phyloP scores from a whole-genome alignment of 2,329 filamentous ascomycete species.

The Samsoniella hepiali region DNA sequence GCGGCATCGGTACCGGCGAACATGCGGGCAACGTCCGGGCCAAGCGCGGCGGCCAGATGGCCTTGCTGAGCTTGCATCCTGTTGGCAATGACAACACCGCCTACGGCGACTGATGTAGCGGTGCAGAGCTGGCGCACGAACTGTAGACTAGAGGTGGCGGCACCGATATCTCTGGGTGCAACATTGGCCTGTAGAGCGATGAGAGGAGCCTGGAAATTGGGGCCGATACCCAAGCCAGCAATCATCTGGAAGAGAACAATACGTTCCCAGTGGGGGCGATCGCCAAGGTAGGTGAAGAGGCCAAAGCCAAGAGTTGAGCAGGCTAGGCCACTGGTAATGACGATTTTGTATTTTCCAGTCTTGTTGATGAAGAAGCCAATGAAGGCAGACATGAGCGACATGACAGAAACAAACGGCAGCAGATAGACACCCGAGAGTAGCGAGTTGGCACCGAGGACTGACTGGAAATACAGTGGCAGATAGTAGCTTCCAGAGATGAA shows the following conservation, averaged over 20 bases:
- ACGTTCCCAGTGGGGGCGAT: slow-evolving; percentile 52
- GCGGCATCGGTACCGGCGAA: slow-evolving; percentile 60
- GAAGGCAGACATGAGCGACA: slow-evolving; percentile 60
- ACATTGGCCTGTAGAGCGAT: slow-evolving; percentile 65
- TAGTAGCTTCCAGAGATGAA: slow-evolving; percentile 80
- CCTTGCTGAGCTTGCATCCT: slow-evolving; percentile 57
- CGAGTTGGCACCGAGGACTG: slow-evolving; percentile 64
- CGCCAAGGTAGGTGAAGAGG: slow-evolving; percentile 58
- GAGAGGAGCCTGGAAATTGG: slow-evolving; percentile 66
- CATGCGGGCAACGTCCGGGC: slow-evolving; percentile 44
- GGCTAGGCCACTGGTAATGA: slow-evolving; percentile 57
- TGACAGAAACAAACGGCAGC: slow-evolving; percentile 64
- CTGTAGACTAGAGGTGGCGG: slow-evolving; percentile 63
- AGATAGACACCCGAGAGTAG: slow-evolving; percentile 72
- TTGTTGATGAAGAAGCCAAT: slow-evolving; percentile 58
- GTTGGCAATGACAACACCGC: slow-evolving; percentile 78
- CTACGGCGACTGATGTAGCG: slow-evolving; percentile 66
- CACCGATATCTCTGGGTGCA: slow-evolving; percentile 61
- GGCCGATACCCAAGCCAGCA: slow-evolving; percentile 61
- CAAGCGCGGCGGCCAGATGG: slow-evolving; percentile 48
- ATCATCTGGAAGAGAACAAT: slow-evolving; percentile 61
- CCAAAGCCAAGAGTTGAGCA: slow-evolving; percentile 64
- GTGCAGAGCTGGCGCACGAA: slow-evolving; percentile 69
- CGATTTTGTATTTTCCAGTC: slow-evolving; percentile 62
- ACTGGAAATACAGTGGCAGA: slow-evolving; percentile 81